These are phyloP conservation scores for Pythium brachiatum DNA, from an alignment of 352 stramenopile species.

Conservation along the genomic window DNA sequence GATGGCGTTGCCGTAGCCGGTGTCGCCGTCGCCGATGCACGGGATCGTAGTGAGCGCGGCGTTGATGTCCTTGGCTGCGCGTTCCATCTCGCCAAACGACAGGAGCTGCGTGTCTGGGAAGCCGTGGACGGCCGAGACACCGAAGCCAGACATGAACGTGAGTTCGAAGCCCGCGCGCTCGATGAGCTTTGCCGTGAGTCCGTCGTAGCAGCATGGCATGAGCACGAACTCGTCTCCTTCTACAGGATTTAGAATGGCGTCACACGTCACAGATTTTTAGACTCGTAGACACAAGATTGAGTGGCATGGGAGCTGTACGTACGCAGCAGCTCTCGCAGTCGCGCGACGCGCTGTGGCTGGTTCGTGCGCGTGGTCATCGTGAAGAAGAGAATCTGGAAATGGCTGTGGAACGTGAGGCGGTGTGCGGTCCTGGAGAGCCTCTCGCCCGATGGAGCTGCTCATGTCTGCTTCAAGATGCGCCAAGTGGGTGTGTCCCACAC, in stretches of 20 bases:
- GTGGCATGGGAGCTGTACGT: conserved; percentile 6
- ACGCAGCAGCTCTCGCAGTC: conserved; percentile 50
- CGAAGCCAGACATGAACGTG: not conserved
- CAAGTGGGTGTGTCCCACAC: not conserved
- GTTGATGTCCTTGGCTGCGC: conserved; percentile 41
- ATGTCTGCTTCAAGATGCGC: too few species aligned
- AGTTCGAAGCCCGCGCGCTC: conserved; percentile 45
- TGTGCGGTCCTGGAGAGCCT: not conserved
- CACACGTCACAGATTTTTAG: not conserved
- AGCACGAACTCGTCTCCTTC: conserved; percentile 58
- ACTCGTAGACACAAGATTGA: not conserved
- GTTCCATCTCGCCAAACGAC: conserved; percentile 64
- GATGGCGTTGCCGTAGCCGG: conserved; percentile 92
- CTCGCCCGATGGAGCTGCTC: not conserved
- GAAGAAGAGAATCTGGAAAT: not conserved
- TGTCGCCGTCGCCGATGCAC: conserved; percentile 88
- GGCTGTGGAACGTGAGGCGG: not conserved
- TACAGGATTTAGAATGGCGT: too few species aligned
- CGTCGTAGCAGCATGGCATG: conserved; percentile 92
- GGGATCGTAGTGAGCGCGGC: conserved; percentile 37
- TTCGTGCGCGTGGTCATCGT: conserved; percentile 29
- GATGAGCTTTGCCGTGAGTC: conserved; percentile 86
- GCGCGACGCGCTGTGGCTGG: conserved; percentile 42
- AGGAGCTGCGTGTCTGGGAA: conserved; percentile 86
- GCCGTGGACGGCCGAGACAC: conserved; percentile 74